Percentiles rank a stretch among this genome's conserved stretches.
Evolutionary conservation across 176 grass and related monocot species (phyloP).

Genomic region (Ensete glaucum): DNA sequence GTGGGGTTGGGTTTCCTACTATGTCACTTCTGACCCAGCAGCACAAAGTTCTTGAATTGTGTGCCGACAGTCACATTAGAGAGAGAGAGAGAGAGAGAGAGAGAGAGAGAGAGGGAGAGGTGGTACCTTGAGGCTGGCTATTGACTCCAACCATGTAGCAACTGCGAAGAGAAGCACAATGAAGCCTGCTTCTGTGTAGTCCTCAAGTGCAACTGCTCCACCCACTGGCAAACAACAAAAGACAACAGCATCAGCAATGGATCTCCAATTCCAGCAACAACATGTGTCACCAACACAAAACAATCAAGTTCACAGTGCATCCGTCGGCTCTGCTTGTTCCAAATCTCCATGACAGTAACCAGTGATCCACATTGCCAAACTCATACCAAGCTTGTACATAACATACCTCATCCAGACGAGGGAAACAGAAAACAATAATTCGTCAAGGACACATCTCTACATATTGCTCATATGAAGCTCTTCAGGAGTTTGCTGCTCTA

Average conservation of each 20-base stretch:
- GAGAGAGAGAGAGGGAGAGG: conserved; percentile 12
- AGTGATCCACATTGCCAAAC: too few relatives aligned
- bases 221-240: conserved; percentile 39
- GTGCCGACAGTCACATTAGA: too few relatives aligned
- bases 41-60: neutral
- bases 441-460: too few relatives aligned
- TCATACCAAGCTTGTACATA: too few relatives aligned
- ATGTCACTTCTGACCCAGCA: too few relatives aligned
- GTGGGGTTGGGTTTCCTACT: too few relatives aligned
- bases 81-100: neutral
- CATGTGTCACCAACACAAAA: neutral
- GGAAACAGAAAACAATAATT: too few relatives aligned
- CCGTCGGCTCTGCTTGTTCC: too few relatives aligned
- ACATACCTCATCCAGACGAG: too few relatives aligned
- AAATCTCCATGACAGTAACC: too few relatives aligned
- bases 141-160: conserved; percentile 89
- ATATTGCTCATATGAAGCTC: too few relatives aligned
- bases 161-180: conserved; percentile 88
- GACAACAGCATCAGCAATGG: neutral
- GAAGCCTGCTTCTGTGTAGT: conserved; percentile 79
- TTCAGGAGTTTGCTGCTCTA: conserved; percentile 14
- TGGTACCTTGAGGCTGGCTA: conserved; percentile 66
- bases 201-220: conserved; percentile 78
- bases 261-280: neutral
- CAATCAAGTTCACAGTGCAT: neutral